Evolutionary conservation across 805 yeast genomes (phyloP), one percentile per base, ranked within the genome.

Genomic region (Starmerella bacillaris): DNA sequence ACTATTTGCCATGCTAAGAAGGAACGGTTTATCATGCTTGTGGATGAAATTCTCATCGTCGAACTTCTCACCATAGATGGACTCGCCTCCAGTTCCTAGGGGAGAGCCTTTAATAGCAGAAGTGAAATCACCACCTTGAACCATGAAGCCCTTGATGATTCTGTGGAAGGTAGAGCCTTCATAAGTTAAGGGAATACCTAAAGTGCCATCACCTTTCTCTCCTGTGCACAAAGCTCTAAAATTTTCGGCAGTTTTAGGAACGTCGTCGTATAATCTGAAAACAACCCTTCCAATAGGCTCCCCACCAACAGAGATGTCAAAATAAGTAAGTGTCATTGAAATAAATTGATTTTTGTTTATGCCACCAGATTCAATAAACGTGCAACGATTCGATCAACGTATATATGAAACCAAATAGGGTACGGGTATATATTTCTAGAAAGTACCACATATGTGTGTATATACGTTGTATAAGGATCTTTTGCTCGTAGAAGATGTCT

Each of bases 51-150:
- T 77, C 57, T 86, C 98, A 54, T 86, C 98, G 51, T 79, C 93
- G 47, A 78, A 78, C 53, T 76, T 76, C 45, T 75, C 84, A 19
- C 89, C 89, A 50, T 78, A 78, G 42, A 78, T 78, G 24, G 80
- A 72, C 53, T 73, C 80, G 36, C 89, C 89, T 29, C 89, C 89
- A 9, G 83, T 74, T 26, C 83, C 83, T 18, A 41, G 33, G 11
- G 46, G 46, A 27, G 20, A 19, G 15, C 35, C 37, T 12, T 17
- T 14, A 46, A 72, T 60, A 36, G 66, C 68, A 33, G 55, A 58
- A n/a, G 80, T 74, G 58, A 82, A 83, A 54, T 83, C 94, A 47
- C 94, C 94, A 55, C 94, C 94, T 61, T 83, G 95, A 48, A 79
- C 68, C 95, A 83, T 83, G 51, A 83, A 83, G 39, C 70, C 70